A percentile compares a stretch with the other conserved stretches of the same genome.
These are phyloP conservation scores for Erythrobasidium hasegawianum DNA, from an alignment of 1,284 basidiomycete genomes.

Conservation along the genomic window DNA sequence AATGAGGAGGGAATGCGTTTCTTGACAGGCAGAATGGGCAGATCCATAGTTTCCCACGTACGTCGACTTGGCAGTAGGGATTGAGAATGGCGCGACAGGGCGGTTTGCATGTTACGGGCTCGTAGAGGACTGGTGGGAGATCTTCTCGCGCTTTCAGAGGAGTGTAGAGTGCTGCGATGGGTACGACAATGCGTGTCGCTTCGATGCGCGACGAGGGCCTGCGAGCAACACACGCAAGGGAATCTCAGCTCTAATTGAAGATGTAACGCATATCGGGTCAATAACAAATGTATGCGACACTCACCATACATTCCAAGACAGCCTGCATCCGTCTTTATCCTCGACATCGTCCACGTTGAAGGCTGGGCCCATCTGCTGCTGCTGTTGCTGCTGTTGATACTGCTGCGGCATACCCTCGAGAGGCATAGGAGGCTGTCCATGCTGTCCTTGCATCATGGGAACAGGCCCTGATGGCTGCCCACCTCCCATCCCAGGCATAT, in stretches of 20 bases:
- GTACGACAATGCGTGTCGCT: constrained; percentile 94
- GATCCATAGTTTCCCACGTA: constrained; percentile 98
- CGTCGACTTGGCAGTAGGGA: constrained; percentile 83
- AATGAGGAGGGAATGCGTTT: constrained; percentile 96
- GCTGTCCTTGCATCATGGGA: constrained; percentile 11
- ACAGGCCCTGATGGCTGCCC: constrained; percentile 5
- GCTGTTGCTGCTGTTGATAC: constrained; percentile 24
- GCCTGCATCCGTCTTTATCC: constrained; percentile 44
- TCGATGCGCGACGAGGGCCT: constrained; percentile 98
- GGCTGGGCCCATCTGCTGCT: constrained; percentile 14
- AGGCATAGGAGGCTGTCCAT: constrained; percentile 26
- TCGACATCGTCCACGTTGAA: constrained; percentile 42
- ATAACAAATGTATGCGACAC: neutral
- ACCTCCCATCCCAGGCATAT: constrained; percentile 7
- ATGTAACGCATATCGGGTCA: no score
- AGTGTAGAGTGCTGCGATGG: constrained; percentile 95
- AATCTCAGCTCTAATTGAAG: neutral
- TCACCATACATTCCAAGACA: constrained; percentile 85
- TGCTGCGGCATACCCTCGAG: constrained; percentile 9
- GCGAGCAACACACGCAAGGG: constrained; percentile 53
- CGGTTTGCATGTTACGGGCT: constrained; percentile 97
- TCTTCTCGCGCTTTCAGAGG: constrained; percentile 93
- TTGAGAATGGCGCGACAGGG: constrained; percentile 96
- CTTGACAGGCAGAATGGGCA: constrained; percentile 96
- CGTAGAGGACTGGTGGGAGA: constrained; percentile 92